phyloP scores from a whole-genome alignment of 148 eudicot species.

The Dysphania ambrosioides region DNA sequence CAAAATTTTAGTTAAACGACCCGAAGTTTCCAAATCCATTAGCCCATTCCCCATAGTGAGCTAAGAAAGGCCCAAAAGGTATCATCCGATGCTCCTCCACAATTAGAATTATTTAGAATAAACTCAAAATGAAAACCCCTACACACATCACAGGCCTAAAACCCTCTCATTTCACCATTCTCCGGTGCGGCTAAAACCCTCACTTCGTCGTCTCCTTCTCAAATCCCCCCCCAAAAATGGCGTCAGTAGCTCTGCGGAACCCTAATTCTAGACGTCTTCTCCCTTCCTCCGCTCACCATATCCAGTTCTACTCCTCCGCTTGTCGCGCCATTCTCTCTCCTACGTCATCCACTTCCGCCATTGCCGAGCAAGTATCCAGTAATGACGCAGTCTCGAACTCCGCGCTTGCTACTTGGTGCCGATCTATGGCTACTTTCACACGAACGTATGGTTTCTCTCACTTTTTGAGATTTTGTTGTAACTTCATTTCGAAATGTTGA shows the following conservation, averaged over 20 bases:
- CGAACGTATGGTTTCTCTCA: slow-evolving; percentile 52
- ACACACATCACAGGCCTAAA: too few relatives aligned
- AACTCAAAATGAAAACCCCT: too few relatives aligned
- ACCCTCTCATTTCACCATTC: too few relatives aligned
- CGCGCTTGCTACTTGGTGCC: slow-evolving; percentile 48
- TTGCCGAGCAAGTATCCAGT: too few relatives aligned
- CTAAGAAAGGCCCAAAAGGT: too few relatives aligned
- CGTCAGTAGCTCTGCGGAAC: slow-evolving; percentile 55
- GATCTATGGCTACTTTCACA: slow-evolving; percentile 94
- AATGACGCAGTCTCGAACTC: slow-evolving; percentile 24
- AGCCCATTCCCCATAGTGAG: too few relatives aligned
- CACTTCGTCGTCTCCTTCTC: background rate
- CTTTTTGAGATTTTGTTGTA: background rate
- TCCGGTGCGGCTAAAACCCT: slow-evolving; percentile 19
- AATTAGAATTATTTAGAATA: too few relatives aligned
- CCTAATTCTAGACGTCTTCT: slow-evolving; percentile 52
- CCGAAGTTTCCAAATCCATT: too few relatives aligned
- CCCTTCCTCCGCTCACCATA: slow-evolving; percentile 38
- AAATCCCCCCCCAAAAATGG: slow-evolving; percentile 63
- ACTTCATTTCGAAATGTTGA: background rate
- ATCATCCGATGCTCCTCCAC: too few relatives aligned
- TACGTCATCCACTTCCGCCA: slow-evolving; percentile 32
- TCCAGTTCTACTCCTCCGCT: slow-evolving; percentile 36
- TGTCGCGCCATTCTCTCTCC: slow-evolving; percentile 36
- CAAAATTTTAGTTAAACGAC: too few relatives aligned